phyloP scores from a whole-genome alignment of 1,284 basidiomycete species.

The Ceratobasidium sp. region DNA sequence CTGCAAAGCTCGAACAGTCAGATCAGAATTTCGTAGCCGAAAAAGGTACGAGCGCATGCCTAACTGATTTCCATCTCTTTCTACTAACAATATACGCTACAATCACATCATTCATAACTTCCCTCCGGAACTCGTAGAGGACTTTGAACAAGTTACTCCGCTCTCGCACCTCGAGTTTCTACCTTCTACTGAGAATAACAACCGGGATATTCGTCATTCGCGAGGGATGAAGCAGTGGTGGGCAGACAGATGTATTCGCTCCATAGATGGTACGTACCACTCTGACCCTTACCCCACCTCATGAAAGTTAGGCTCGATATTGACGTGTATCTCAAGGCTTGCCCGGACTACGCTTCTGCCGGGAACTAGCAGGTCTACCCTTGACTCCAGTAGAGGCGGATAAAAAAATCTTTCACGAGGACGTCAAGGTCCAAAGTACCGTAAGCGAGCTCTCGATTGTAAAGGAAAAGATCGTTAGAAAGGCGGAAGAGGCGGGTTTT shows the following conservation, averaged over 20 bases:
- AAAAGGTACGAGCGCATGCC: constrained; percentile 45
- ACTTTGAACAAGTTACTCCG: constrained; percentile 4
- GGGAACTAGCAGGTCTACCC: constrained; percentile 34
- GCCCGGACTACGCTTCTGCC: constrained; percentile 26
- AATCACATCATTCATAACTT: neutral
- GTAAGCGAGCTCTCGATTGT: neutral
- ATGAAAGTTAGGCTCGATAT: no score
- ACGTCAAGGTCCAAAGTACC: constrained; percentile 6
- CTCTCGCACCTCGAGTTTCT: constrained; percentile 31
- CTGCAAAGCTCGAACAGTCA: constrained; percentile 55
- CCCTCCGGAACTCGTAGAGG: neutral
- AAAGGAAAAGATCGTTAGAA: neutral
- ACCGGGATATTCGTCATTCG: constrained; percentile 25
- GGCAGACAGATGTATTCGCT: constrained; percentile 61
- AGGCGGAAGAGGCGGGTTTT: constrained; percentile 36
- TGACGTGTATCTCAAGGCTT: constrained; percentile 6
- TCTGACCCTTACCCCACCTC: no score
- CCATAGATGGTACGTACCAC: constrained; percentile 63
- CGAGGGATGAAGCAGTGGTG: constrained; percentile 64
- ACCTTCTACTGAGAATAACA: constrained; percentile 15
- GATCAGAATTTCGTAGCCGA: constrained; percentile 49
- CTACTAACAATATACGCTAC: no score
- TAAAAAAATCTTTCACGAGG: constrained; percentile 28
- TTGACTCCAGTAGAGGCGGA: constrained; percentile 22
- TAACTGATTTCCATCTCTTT: no score